Evolutionary conservation across 257 asterid genomes (phyloP).

Genomic region (Solanum commersonii): DNA sequence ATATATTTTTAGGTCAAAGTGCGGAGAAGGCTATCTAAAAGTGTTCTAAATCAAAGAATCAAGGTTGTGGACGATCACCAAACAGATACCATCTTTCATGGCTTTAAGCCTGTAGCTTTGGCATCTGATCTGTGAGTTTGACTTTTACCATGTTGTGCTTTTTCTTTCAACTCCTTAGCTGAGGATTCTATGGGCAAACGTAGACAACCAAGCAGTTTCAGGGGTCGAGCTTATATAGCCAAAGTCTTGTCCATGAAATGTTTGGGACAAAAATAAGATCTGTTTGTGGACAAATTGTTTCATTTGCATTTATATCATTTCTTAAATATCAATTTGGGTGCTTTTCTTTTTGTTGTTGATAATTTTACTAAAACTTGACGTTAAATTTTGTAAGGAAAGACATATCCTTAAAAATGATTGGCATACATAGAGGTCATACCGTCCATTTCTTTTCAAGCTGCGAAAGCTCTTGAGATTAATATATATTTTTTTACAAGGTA

Average conservation of each 20-base stretch:
- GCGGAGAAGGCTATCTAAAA: constrained; percentile 43
- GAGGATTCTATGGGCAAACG: not conserved
- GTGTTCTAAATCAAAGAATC: constrained; percentile 57
- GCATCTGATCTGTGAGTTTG: constrained; percentile 56
- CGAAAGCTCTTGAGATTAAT: not conserved
- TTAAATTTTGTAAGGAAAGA: not conserved
- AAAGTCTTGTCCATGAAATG: not conserved
- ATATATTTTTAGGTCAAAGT: constrained; percentile 32
- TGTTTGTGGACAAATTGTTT: not conserved
- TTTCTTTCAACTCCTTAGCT: constrained; percentile 2
- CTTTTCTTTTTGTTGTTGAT: not conserved
- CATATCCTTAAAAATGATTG: not conserved
- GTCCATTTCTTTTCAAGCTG: not conserved
- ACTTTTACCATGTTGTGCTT: not conserved
- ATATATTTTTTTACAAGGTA: not conserved
- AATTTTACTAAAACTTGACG: not conserved
- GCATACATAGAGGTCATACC: not conserved
- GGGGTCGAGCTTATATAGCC: not conserved
- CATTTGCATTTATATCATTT: not conserved
- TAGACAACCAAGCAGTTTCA: not conserved
- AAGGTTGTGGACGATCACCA: constrained; percentile 56
- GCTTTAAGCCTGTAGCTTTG: constrained; percentile 68
- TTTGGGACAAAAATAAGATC: not conserved
- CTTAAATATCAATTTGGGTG: not conserved
- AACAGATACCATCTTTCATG: constrained; percentile 53